These are phyloP conservation scores for Melanogaster broomeanus DNA, from an alignment of 768 basidiomycete genomes.

Conservation along the genomic window DNA sequence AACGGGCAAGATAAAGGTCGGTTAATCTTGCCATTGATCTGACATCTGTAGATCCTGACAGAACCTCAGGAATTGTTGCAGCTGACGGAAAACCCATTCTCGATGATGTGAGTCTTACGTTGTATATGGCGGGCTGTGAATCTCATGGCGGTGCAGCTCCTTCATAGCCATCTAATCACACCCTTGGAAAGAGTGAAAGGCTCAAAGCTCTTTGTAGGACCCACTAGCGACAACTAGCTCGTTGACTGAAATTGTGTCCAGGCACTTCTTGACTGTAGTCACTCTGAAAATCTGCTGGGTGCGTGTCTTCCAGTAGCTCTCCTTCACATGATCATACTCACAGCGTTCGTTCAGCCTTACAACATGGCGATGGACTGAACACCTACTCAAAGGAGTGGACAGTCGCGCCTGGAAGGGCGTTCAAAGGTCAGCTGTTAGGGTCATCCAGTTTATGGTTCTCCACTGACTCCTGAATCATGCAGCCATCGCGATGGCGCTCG, in stretches of 20 bases:
- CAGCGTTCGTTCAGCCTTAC: slow-evolving; percentile 15
- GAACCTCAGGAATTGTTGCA: slow-evolving; percentile 17
- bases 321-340: neutral
- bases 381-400: slow-evolving; percentile 16
- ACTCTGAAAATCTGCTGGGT: slow-evolving; percentile 30
- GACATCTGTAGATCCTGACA: neutral
- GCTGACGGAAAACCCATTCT: slow-evolving; percentile 21
- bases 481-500: slow-evolving; percentile 9
- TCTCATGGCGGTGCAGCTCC: slow-evolving; percentile 10
- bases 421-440: slow-evolving; percentile 9
- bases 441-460: neutral
- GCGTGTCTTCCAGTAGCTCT: neutral
- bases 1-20: too few relatives aligned
- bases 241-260: slow-evolving; percentile 2
- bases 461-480: neutral
- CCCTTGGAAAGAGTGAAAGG: slow-evolving; percentile 20
- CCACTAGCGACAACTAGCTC: neutral
- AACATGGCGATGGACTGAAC: slow-evolving; percentile 11
- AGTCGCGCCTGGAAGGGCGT: slow-evolving; percentile 9
- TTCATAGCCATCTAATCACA: slow-evolving; percentile 18
- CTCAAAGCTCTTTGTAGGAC: slow-evolving; percentile 20
- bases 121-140: neutral
- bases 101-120: slow-evolving; percentile 18
- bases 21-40: too few relatives aligned
- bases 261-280: slow-evolving; percentile 32